phyloP scores from a whole-genome alignment of 1,284 basidiomycete genomes.

The Sanghuangporus baumii region DNA sequence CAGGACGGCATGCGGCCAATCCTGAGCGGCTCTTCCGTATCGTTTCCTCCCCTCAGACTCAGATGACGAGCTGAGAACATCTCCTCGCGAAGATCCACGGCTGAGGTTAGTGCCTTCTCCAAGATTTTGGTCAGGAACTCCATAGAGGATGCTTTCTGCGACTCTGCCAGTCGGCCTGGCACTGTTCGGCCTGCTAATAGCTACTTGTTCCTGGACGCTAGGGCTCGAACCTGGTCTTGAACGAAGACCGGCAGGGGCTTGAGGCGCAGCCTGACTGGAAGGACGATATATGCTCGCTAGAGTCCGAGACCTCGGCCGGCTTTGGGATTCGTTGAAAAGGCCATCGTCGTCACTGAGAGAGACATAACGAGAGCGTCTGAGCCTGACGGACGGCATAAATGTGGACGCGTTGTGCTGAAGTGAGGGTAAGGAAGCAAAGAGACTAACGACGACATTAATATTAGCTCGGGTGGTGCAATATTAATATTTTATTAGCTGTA shows the following conservation, averaged over 20 bases:
- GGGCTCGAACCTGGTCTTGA: neutral
- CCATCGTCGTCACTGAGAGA: conserved; percentile 30
- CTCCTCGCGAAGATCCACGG: neutral
- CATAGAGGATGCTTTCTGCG: conserved; percentile 23
- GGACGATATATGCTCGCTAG: conserved; percentile 19
- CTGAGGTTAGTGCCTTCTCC: conserved; percentile 1
- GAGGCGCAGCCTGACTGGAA: neutral
- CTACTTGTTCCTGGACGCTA: neutral
- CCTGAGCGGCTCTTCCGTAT: conserved; percentile 21
- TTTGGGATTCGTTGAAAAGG: conserved; percentile 12
- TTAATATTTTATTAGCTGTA: neutral
- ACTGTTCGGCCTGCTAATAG: neutral
- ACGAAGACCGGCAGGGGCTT: neutral
- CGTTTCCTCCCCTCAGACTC: neutral
- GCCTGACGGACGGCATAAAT: conserved; percentile 54
- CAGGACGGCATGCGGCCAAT: conserved; percentile 31
- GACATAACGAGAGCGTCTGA: conserved; percentile 39
- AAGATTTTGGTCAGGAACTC: neutral
- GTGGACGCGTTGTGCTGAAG: neutral
- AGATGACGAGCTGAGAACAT: neutral
- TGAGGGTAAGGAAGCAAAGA: conserved; percentile 7
- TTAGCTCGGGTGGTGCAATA: neutral
- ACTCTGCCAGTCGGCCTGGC: conserved; percentile 23
- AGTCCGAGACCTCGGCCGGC: conserved; percentile 21
- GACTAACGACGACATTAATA: neutral